Evolutionary conservation across 2,329 filamentous ascomycete species (phyloP).

Genomic region (Hirsutella minnesotensis): DNA sequence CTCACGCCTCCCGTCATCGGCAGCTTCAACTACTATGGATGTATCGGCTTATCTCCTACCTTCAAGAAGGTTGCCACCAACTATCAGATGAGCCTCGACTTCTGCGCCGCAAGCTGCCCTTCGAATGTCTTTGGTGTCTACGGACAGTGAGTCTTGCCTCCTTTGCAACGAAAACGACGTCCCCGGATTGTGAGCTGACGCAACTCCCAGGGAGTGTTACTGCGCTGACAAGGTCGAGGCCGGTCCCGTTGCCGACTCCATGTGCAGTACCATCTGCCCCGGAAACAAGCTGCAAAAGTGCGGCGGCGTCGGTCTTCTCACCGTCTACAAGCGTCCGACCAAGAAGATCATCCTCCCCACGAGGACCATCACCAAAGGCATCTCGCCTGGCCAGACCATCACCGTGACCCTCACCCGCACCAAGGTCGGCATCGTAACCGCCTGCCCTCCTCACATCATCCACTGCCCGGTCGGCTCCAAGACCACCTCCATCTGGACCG

Average conservation of each 20-base stretch:
- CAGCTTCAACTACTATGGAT: constrained; percentile 15
- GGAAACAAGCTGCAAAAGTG: constrained; percentile 8
- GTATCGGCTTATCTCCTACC: constrained; percentile 9
- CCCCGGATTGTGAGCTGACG: no score
- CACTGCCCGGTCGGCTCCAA: constrained; percentile 12
- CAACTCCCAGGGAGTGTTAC: constrained; percentile 15
- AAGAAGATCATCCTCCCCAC: not conserved
- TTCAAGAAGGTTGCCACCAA: constrained; percentile 10
- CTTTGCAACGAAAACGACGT: not conserved
- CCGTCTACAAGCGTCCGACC: not conserved
- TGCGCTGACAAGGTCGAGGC: constrained; percentile 12
- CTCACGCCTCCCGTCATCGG: constrained; percentile 1
- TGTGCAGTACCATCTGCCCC: constrained; percentile 17
- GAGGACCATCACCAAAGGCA: not conserved
- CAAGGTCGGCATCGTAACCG: constrained; percentile 13
- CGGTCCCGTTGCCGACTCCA: constrained; percentile 3
- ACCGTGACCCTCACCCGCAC: constrained; percentile 1
- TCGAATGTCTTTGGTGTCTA: constrained; percentile 14
- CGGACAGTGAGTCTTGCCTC: constrained; percentile 10
- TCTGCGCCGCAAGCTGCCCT: constrained; percentile 13
- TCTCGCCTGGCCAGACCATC: not conserved
- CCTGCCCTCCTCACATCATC: constrained; percentile 11
- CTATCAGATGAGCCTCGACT: constrained; percentile 11
- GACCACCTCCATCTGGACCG: constrained; percentile 10
- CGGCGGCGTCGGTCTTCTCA: constrained; percentile 6